Conservation (phyloP, 805 yeast genomes). For the Candida boleticola region DNA sequence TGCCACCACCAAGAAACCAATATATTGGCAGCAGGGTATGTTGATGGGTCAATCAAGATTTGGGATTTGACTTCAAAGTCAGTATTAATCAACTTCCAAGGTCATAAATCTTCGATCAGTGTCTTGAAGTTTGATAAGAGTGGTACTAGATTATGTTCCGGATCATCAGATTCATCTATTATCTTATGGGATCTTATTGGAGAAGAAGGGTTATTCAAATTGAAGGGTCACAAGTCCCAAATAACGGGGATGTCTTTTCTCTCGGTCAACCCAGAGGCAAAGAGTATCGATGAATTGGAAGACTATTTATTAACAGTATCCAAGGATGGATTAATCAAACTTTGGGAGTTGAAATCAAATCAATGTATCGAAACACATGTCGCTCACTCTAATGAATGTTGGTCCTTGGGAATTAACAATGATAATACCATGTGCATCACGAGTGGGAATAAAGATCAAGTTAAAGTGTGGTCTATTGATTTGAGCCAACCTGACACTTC, state of each 20-base stretch:
- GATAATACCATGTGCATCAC: conserved; percentile 54
- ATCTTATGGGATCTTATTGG: conserved; percentile 94
- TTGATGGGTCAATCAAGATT: conserved; percentile 83
- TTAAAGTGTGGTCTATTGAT: conserved; percentile 80
- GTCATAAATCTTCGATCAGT: conserved; percentile 85
- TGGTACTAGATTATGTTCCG: conserved; percentile 85
- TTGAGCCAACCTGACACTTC: conserved; percentile 49
- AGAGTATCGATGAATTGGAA: conserved; percentile 50
- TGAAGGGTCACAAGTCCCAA: conserved; percentile 86
- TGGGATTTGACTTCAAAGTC: conserved; percentile 87
- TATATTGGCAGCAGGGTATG: conserved; percentile 83
- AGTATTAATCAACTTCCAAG: conserved; percentile 78
- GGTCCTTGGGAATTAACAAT: conserved; percentile 64
- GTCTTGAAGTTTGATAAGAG: conserved; percentile 66
- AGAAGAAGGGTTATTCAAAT: conserved; percentile 83
- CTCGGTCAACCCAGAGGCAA: conserved; percentile 24
- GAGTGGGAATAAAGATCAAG: conserved; percentile 75
- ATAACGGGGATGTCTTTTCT: conserved; percentile 72
- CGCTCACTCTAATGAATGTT: conserved; percentile 91
- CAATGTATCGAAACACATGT: conserved; percentile 94
- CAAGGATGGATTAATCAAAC: conserved; percentile 86
- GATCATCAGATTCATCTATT: conserved; percentile 79
- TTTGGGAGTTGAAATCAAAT: conserved; percentile 90
- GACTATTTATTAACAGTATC: conserved; percentile 75
- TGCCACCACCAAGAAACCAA: conserved; percentile 60